Evolutionary conservation across 352 stramenopile genomes (phyloP).

Genomic region (Pythium guiyangense): DNA sequence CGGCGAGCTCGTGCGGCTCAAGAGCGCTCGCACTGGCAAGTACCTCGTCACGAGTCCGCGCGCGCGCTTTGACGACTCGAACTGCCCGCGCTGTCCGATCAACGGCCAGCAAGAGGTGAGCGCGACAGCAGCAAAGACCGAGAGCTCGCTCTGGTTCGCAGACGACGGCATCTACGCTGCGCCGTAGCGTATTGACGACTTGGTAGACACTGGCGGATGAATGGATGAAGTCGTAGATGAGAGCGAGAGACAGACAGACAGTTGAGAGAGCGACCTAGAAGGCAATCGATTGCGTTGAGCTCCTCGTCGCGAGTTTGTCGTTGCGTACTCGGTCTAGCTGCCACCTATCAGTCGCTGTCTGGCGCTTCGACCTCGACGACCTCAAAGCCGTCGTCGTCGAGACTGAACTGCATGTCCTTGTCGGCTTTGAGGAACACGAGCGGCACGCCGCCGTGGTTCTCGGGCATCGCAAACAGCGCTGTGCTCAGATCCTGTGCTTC

Average conservation of each 20-base stretch:
- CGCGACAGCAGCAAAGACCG: constrained; percentile 35
- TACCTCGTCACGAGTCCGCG: constrained; percentile 45
- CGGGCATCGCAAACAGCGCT: constrained; percentile 64
- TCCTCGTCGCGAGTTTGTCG: no score
- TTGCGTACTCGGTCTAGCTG: no score
- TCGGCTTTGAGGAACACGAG: constrained; percentile 64
- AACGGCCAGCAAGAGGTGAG: constrained; percentile 86
- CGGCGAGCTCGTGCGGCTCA: constrained; percentile 63
- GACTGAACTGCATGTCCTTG: constrained; percentile 65
- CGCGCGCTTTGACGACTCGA: constrained; percentile 69
- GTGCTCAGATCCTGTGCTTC: constrained; percentile 45
- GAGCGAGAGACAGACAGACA: no score
- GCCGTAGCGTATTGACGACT: constrained; percentile 19
- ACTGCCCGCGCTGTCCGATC: constrained; percentile 79
- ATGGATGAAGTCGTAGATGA: background rate
- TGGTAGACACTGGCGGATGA: background rate
- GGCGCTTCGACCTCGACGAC: constrained; percentile 34
- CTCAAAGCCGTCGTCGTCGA: constrained; percentile 83
- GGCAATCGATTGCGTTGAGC: background rate
- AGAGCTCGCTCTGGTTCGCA: constrained; percentile 70
- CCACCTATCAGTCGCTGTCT: constrained; percentile 1
- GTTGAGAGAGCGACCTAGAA: background rate
- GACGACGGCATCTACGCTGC: constrained; percentile 81
- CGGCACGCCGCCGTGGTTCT: constrained; percentile 71
- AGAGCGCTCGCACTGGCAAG: constrained; percentile 44